Base-by-base conservation (phyloP, 441 rosid genomes). In the Biscutella auriculata region DNA sequence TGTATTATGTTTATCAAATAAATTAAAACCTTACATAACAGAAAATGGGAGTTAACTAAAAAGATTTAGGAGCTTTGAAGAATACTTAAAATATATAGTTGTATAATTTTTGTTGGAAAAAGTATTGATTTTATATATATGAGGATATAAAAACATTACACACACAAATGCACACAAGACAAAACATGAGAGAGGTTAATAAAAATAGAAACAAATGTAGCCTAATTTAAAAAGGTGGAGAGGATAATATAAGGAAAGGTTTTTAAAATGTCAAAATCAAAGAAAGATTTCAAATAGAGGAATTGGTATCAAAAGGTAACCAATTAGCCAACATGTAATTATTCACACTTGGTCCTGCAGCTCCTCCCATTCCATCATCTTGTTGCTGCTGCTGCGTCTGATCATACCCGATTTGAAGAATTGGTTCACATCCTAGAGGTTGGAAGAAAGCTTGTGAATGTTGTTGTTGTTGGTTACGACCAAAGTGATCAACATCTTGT, bases 381-480 rank as follows among this genome's bases (percentile, higher is more conserved):
- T 19, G 23, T 19, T 19, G 23, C 23, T 19, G 23, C 12, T 60
- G 78, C 36, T 73, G 96, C 8, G 45, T 73, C 25, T 73, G 96
- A 41, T 82, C 85, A 19, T 82, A 92, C 98, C 98, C 96, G 12
- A 92, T 88, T 46, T 92, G 98, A 64, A 88, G 74, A 12, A 95
- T 86, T 29, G 98, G 95, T 49, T 92, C 96, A 60, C 93, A 92
- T 7, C 84, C 92, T 79, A 88, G 45, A n/a, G 83, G 92, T 54
- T 88, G 97, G 36, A 77, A 92, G 77, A 92, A 82, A 53, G 61
- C 78, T 40, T 86, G 92, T n/a, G 71, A 72, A 48, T 78, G 80
- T 21, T 76, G 89, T 53, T 60, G 63, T 17, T 37, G 62, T 14
- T 67, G 77, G 49, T 82, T 83, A 29, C 80, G 74, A 19, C 70